Base-by-base conservation (phyloP, 2,329 filamentous ascomycete genomes). In the Gaeumannomyces tritici region DNA sequence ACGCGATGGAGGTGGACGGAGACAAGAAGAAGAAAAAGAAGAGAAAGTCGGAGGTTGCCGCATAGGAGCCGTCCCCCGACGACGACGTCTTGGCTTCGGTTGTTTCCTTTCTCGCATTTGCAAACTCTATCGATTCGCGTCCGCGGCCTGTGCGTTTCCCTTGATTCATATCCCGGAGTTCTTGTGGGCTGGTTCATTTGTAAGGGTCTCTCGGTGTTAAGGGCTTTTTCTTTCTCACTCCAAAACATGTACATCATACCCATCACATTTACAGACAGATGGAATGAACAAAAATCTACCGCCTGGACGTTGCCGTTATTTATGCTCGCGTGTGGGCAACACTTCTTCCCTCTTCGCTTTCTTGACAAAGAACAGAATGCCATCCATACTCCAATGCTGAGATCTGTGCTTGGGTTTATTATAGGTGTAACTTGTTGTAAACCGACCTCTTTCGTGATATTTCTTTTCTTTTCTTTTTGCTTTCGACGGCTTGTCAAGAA, bases 1-100 rank as follows among this genome's bases (percentile, higher is more conserved):
- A 64, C 62, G 61, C 63, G 58, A 65, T 62, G 62, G 64, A 64
- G 59, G 65, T 70, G 54, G 66, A 64, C n/a, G 65, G 67, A 51
- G 69, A 73, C 64, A 70, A 72, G 64, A 76, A 76, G 66, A 73
- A 75, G 67, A 74, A 76, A 66, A 76, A 78, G 72, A 76, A 77
- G 66, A 74, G 75, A 66, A 78, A 77, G 72, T 71, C 69, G 21
- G 64, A 64, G 61, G 63, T 64, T 27, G 68, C 68, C 57, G 69
- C 70, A 62, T 69, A 42, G 29, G 21, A 24, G 27, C 56, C 35
- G 26, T 58, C 60, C 24, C 29, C 51, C 28, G 18, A 28, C 15
- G 21, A 29, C 28, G 18, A 28, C 15, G 21, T 63, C 4, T 47
- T 26, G 63, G 54, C 61, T 63, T 66, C 59, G 64, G 61, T 64